A percentile compares a stretch with the other conserved stretches of the same genome.
Evolutionary conservation across 495 filamentous ascomycete species (phyloP).

Genomic region (Pseudotulostoma volvatum): DNA sequence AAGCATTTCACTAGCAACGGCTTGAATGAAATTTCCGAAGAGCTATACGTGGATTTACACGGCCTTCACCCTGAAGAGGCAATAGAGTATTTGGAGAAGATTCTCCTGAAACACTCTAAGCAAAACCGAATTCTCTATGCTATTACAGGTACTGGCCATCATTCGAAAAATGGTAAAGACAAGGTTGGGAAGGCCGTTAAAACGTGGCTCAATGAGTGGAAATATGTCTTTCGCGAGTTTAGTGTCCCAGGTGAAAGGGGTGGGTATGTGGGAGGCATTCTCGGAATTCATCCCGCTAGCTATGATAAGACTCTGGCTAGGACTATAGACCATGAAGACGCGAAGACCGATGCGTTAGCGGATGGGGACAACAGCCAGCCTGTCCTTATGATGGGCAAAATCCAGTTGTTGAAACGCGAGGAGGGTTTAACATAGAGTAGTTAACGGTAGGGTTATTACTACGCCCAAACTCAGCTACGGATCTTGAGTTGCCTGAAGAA

Average conservation of each 20-base stretch:
- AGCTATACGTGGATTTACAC: conserved; percentile 91
- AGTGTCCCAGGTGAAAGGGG: conserved; percentile 76
- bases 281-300: conserved; percentile 82
- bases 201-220: conserved; percentile 84
- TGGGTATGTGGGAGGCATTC: conserved; percentile 71
- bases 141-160: conserved; percentile 92
- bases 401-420: conserved; percentile 32
- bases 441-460: too few species aligned
- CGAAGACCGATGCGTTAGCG: conserved; percentile 1
- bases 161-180: conserved; percentile 96
- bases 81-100: conserved; percentile 78
- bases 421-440: conserved; percentile 15
- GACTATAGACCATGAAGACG: conserved; percentile 8
- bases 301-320: conserved; percentile 51
- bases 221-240: conserved; percentile 91
- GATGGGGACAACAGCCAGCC: conserved; percentile 12
- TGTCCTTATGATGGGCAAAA: conserved; percentile 26
- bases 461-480: too few species aligned
- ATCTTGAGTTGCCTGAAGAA: too few species aligned
- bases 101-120: conserved; percentile 61
- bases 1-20: conserved; percentile 37
- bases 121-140: conserved; percentile 69
- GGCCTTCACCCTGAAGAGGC: conserved; percentile 95
- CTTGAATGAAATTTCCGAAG: conserved; percentile 32
- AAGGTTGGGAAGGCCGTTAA: conserved; percentile 93